Conservation (phyloP, 148 eudicot genomes). For the Cornus kousa region DNA sequence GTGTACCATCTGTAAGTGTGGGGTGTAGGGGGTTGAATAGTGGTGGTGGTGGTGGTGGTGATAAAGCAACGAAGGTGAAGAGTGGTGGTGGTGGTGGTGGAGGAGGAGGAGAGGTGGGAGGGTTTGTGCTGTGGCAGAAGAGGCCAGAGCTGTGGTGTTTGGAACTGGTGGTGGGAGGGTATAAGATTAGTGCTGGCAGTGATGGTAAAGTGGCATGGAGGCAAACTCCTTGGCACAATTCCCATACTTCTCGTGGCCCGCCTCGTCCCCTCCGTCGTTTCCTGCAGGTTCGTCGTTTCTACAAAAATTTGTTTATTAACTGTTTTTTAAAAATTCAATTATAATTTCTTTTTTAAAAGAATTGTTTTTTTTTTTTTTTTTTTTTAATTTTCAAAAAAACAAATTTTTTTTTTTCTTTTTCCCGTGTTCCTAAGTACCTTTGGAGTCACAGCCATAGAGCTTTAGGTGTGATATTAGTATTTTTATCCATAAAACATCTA, state of each 20-base stretch:
- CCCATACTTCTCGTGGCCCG: constrained; percentile 91
- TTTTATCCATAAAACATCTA: no score
- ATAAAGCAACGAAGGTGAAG: constrained; percentile 52
- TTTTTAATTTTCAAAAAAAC: no score
- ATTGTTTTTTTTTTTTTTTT: no score
- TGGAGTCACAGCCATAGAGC: no score
- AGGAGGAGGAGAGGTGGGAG: constrained; percentile 73
- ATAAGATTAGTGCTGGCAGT: constrained; percentile 89
- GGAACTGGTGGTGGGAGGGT: constrained; percentile 80
- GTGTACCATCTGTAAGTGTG: no score
- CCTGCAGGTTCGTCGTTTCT: constrained; percentile 47
- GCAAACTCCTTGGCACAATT: constrained; percentile 89
- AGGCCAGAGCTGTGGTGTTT: constrained; percentile 83
- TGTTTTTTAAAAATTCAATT: no score
- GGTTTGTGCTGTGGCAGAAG: constrained; percentile 89
- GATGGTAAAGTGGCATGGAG: constrained; percentile 97
- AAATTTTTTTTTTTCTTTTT: no score
- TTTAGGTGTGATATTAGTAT: no score
- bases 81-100: constrained; percentile 52
- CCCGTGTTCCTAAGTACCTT: no score
- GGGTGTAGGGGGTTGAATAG: constrained; percentile 10
- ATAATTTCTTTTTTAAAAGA: no score
- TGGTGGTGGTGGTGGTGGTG: constrained; percentile 16
- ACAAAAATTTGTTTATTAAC: no score
- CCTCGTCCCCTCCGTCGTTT: constrained; percentile 92